Conservation (phyloP, 257 asterid genomes). For the Anisodus tanguticus region DNA sequence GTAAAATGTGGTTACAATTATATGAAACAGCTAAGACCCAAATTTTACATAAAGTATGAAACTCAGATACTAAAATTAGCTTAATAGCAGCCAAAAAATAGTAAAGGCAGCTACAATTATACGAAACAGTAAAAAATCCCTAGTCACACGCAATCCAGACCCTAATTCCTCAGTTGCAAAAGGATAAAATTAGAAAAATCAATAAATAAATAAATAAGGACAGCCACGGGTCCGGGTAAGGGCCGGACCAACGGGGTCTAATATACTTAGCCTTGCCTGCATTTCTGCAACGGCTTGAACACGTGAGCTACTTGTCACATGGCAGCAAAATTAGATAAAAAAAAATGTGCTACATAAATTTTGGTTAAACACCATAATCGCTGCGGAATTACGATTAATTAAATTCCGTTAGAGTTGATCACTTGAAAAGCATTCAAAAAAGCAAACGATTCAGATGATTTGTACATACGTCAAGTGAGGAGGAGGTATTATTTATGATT, state of each 20-base stretch:
- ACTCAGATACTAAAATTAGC: neutral
- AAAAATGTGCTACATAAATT: neutral
- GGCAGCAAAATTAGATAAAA: too few species aligned
- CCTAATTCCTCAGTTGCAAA: conserved; percentile 17
- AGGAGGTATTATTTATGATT: neutral
- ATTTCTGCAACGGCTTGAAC: too few species aligned
- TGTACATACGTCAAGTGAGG: neutral
- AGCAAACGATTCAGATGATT: neutral
- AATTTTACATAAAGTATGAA: neutral
- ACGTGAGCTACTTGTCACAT: too few species aligned
- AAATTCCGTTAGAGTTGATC: neutral
- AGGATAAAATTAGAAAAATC: neutral
- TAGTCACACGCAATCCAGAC: neutral
- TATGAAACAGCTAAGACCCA: too few species aligned
- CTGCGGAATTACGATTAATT: neutral
- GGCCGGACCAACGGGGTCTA: too few species aligned
- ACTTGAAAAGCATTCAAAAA: neutral
- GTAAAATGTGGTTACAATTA: too few species aligned
- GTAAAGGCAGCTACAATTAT: neutral
- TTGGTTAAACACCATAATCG: neutral
- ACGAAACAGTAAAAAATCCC: neutral
- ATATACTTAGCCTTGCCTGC: too few species aligned
- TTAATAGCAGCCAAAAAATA: neutral
- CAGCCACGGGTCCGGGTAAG: too few species aligned
- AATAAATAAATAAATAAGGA: neutral